Base-by-base conservation (phyloP, 441 rosid species). In the Populus hybrid region DNA sequence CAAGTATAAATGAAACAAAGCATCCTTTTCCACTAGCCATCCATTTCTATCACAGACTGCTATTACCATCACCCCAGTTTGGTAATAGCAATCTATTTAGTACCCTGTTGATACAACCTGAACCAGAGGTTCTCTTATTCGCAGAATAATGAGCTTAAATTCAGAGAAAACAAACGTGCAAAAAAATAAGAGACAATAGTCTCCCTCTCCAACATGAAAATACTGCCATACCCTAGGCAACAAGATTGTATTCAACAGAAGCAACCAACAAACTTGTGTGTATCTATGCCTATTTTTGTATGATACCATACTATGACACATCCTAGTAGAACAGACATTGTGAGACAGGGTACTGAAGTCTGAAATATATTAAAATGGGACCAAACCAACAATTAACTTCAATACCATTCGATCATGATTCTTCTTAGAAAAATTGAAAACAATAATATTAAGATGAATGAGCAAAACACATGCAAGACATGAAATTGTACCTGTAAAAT, bases 401-500 rank as follows among this genome's bases (percentile, higher is more conserved):
- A 7, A 10, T 1, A 68, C 10, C 23, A 30, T 6, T 34, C 23
- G 21, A 18, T 10, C 11, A 30, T 68, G 71, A 7, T 14, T 68
- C 38, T 18, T 9, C 35, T 32, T 32, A 8, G 8, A 59, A 59
- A 59, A 61, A 21, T 18, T 8, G 8, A 53, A 53, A 53, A 9
- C 65, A 61, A 61, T 61, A 71, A 24, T 78, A 57, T 11, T 38
- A 72, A 66, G 18, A 73, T 63, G 57, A 75, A 20, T 12, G 36
- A 16, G 21, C 7, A 67, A 59, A 79, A 74, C 72, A 32, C 76
- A 71, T 23, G 61, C 3, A 63, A 61, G 73, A 69, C 69, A 70
- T 21, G 24, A 82, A 24, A 80, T 14, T 20, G 70, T 91, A 97
- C 99, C 99, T 94, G 83, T 94, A 97, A 83, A 83, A 97, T 85